Percentiles rank a stretch among this genome's conserved stretches.
Conservation (phyloP, 495 filamentous ascomycete species). For the Mycothermus thermophilus region DNA sequence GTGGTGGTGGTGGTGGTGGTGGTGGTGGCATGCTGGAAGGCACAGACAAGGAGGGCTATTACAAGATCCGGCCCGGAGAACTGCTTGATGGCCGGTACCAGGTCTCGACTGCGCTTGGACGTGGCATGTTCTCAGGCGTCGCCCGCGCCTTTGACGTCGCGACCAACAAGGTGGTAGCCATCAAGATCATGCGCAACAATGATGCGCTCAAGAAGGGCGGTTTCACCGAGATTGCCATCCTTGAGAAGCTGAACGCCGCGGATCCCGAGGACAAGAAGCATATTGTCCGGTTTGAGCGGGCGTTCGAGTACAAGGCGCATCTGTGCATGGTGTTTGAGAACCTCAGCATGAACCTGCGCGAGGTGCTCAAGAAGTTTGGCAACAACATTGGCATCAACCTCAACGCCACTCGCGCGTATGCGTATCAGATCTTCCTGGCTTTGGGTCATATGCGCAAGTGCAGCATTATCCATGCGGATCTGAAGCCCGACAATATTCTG, state of each 20-base stretch:
- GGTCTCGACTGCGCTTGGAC: conserved; percentile 74
- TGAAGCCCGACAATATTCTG: conserved; percentile 95
- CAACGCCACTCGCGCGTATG: conserved; percentile 71
- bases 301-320: conserved; percentile 90
- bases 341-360: conserved; percentile 80
- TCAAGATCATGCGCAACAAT: conserved; percentile 92
- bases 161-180: conserved; percentile 58
- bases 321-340: conserved; percentile 96
- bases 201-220: conserved; percentile 87
- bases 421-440: conserved; percentile 86
- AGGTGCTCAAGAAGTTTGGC: conserved; percentile 95
- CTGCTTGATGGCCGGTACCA: conserved; percentile 78
- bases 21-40: conserved; percentile 79
- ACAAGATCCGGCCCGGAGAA: conserved; percentile 81
- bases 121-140: conserved; percentile 94
- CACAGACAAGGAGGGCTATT: conserved; percentile 90
- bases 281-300: conserved; percentile 69
- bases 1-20: conserved; percentile 33
- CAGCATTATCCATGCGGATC: conserved; percentile 85
- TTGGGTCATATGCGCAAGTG: conserved; percentile 74
- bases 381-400: conserved; percentile 83
- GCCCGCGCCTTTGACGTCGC: conserved; percentile 73
- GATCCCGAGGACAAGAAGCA: conserved; percentile 90
- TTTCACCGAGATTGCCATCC: conserved; percentile 85
- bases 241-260: conserved; percentile 65